These are phyloP conservation scores for Sarocladium strictum DNA, from an alignment of 2,329 filamentous ascomycete genomes.

Conservation along the genomic window DNA sequence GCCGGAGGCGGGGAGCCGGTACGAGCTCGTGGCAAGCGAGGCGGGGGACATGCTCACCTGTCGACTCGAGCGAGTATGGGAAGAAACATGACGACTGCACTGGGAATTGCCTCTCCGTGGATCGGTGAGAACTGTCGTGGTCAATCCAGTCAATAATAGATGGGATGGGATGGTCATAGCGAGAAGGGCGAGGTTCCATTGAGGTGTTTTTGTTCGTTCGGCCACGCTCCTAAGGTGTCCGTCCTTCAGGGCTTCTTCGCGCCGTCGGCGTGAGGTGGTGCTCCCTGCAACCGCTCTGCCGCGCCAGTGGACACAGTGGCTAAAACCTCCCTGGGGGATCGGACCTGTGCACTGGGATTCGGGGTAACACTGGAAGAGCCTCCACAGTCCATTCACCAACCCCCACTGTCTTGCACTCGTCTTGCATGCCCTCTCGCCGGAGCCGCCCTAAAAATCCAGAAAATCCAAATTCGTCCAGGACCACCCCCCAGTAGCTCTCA, in stretches of 20 bases:
- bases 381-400: not conserved
- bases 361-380: too few relatives aligned
- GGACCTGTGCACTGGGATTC: not conserved
- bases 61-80: not conserved
- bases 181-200: not conserved
- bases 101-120: not conserved
- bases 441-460: not conserved
- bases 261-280: not conserved
- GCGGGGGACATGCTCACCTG: not conserved
- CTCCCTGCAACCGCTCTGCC: not conserved
- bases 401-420: not conserved
- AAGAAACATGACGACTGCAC: not conserved
- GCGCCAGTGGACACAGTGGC: not conserved
- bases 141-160: too few relatives aligned
- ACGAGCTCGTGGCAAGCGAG: conserved; percentile 3
- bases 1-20: conserved; percentile 2
- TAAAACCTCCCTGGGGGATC: not conserved
- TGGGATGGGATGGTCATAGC: too few relatives aligned
- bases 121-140: too few relatives aligned
- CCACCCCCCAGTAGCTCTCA: not conserved
- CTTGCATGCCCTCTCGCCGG: not conserved
- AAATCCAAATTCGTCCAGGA: conserved; percentile 2
- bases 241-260: too few relatives aligned
- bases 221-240: too few relatives aligned
- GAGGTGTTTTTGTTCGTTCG: not conserved